Evolutionary conservation across 75 land plant species (phyloP), one percentile per base, ranked within the genome.

Genomic region (Picea glauca): DNA sequence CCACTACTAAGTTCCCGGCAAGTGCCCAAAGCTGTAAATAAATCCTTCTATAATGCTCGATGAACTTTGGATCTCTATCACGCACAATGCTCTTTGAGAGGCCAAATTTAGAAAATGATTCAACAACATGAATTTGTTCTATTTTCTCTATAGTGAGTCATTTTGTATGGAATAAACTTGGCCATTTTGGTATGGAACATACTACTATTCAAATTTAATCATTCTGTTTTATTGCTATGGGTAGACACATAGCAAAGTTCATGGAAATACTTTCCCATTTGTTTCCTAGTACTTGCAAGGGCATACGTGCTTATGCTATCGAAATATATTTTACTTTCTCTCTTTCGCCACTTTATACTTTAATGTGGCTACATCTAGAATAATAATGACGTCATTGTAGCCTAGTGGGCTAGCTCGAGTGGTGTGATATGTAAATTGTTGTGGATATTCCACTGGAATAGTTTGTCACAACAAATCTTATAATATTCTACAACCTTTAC

Each of bases 61-160:
- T 76, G 32, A 80, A n/a, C 35, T 80, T 62, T 33, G 83, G 35
- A 80, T 72, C 84, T 15, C 67, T 30, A 61, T 83, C 67, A 13
- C 50, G 38, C 21, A 80, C 58, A 60, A 83, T 74, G n/a, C 60
- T 65, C 32, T 40, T 74, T 31, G 84, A 65, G 18, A 83, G 31
- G 17, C 84, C 84, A 43, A 70, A 57, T 58, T 33, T 58, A 31
- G 15, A 80, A 7, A 74, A 59, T 54, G 59, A 50, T 15, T 83
- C 18, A 59, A 83, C 15, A 64, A 80, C 26, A 33, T 6, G 0
- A 66, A 5, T 33, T 33, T 66, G 32, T 66, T 13, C 40, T 33
- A 66, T 35, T 32, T 33, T 66, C 35, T 66, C 40, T 66, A 38
- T 43, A 66, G 15, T 66, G 40, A 33, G 13, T 66, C 70, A 1